These are phyloP conservation scores for Aspergillus bridgeri DNA, from an alignment of 495 filamentous ascomycete species.

Conservation along the genomic window DNA sequence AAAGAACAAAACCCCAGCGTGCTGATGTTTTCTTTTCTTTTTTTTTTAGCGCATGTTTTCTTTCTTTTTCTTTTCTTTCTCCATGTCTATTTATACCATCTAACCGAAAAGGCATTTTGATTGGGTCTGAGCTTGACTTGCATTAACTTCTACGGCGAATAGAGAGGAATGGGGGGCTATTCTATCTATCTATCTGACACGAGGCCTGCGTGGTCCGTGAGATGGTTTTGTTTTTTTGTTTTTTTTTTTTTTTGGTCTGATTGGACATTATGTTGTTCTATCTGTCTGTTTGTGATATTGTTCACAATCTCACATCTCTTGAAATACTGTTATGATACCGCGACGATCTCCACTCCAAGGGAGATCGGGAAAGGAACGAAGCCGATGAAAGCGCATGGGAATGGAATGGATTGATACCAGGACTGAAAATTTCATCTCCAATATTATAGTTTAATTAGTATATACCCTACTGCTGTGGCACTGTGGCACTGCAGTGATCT, in stretches of 20 bases:
- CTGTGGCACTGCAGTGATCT: no score
- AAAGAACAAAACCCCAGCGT: no score
- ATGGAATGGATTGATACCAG: not conserved
- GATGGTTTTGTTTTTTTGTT: not conserved
- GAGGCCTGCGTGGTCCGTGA: not conserved
- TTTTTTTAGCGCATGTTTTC: not conserved
- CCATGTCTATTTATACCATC: constrained; percentile 1
- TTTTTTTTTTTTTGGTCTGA: not conserved
- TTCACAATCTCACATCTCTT: not conserved
- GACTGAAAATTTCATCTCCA: not conserved
- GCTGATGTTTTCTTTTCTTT: no score
- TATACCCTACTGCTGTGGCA: not conserved
- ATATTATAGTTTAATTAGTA: not conserved
- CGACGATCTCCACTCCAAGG: not conserved
- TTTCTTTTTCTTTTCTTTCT: not conserved
- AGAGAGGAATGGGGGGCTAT: not conserved
- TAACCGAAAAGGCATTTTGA: not conserved
- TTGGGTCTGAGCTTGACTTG: not conserved
- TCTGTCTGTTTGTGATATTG: not conserved
- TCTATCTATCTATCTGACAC: not conserved
- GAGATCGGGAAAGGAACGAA: not conserved
- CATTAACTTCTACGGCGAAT: not conserved
- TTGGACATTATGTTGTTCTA: not conserved
- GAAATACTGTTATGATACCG: not conserved
- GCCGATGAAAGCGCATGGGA: not conserved